A percentile compares a stretch with the other conserved stretches of the same genome.
phyloP scores from a whole-genome alignment of 495 filamentous ascomycete genomes.

The Lasiosphaeriaceae sp. region DNA sequence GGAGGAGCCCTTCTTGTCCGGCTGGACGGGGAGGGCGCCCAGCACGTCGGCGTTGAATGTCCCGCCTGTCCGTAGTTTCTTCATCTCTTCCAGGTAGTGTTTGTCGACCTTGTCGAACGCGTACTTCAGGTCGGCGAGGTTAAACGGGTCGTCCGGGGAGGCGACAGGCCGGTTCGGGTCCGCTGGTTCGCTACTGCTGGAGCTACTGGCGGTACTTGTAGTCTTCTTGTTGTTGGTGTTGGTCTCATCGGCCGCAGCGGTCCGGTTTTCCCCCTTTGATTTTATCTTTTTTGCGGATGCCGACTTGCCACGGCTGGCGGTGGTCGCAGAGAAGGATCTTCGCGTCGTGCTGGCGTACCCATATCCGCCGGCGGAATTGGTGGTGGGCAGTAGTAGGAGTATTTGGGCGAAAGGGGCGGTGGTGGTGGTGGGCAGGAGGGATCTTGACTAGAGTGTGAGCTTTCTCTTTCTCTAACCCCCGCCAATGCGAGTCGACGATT shows the following conservation, averaged over 20 bases:
- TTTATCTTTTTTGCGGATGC: too few species aligned
- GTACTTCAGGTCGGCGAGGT: conserved; percentile 60
- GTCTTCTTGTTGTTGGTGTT: neutral
- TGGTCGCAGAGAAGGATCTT: too few species aligned
- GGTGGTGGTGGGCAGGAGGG: too few species aligned
- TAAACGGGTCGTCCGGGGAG: conserved; percentile 55
- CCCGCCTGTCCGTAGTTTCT: conserved; percentile 52
- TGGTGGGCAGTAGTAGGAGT: too few species aligned
- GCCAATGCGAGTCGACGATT: neutral
- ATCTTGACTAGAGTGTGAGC: too few species aligned
- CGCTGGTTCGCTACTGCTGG: neutral
- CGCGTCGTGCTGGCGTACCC: too few species aligned
- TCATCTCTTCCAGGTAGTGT: conserved; percentile 58
- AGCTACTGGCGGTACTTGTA: too few species aligned
- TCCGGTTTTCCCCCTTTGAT: too few species aligned
- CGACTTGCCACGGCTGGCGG: too few species aligned
- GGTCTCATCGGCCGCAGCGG: neutral
- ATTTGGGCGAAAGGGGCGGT: too few species aligned
- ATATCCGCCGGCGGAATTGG: too few species aligned
- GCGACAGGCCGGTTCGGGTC: conserved; percentile 21
- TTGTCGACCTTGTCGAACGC: conserved; percentile 55
- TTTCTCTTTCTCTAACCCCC: too few species aligned
- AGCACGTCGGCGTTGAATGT: conserved; percentile 62
- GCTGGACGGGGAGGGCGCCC: conserved; percentile 59
- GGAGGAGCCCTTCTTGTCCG: conserved; percentile 41